Base-by-base conservation (phyloP, 768 basidiomycete genomes). In the Trametes gibbosa region DNA sequence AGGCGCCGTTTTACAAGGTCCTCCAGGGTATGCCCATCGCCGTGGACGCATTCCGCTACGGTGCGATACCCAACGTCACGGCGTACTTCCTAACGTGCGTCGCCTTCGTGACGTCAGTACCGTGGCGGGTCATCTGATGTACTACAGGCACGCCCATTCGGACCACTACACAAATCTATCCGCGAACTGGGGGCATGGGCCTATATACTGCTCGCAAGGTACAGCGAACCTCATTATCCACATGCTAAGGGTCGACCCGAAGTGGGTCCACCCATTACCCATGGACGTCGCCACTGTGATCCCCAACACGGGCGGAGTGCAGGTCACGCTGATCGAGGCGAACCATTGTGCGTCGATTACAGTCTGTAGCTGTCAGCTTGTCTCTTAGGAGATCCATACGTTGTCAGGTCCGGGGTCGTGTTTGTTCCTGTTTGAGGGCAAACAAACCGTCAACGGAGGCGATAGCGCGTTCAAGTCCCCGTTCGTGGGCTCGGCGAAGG, bases 1-100 rank as follows among this genome's bases (percentile, higher is more conserved):
- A 83, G 58, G 92, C 95, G 0, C 97, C 97, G 0, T 98, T 98
- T 70, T 98, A 96, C 75, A 99, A 98, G 75, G 83, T 94, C 23
- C 70, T 98, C 65, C 90, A 92, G 66, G 96, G 97, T 1, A 97
- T 98, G 95, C 94, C 95, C 9, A 90, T 99, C 24, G 94, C 96
- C 16, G 97, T 99, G 0, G 97, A 99, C 69, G 97, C 95, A 1
- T 99, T 99, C 74, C 84, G 88, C 37, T 99, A 98, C 70, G 97
- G 96, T 6, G 78, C 80, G 25, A 95, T 99, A 49, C 95, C 95
- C 5, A 86, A 84, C 10, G 84, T 98, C 24, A 90, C 84, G 27
- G 91, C 95, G 0, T 98, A 98, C 71, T 93, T 97, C 65, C 73
- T 98, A 62, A 93, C 94, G 95, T 95, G 45, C 21, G 62, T 55